A percentile compares a stretch with the other conserved stretches of the same genome.
Conservation (phyloP, 495 filamentous ascomycete species). For the Immersiella caudata region DNA sequence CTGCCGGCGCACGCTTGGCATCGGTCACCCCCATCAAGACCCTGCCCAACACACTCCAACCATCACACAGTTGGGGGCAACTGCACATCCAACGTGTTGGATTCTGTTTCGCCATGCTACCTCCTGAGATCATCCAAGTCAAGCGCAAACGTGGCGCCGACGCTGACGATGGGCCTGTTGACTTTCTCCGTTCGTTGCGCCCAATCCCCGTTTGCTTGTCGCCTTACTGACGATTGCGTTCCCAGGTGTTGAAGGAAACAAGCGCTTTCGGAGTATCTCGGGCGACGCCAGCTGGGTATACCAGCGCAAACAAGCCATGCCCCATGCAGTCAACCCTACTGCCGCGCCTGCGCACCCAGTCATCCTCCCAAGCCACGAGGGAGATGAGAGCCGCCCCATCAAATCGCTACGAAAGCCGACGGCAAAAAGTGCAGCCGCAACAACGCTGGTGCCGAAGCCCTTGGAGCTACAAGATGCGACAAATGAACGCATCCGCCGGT, state of each 20-base stretch:
- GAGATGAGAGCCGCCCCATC: constrained; percentile 32
- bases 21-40: not conserved
- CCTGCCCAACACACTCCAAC: constrained; percentile 1
- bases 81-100: constrained; percentile 14
- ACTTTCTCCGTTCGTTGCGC: constrained; percentile 52
- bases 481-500: constrained; percentile 38
- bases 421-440: not conserved
- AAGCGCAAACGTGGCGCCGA: constrained; percentile 58
- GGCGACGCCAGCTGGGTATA: constrained; percentile 45
- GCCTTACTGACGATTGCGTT: constrained; percentile 19
- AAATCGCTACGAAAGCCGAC: constrained; percentile 19
- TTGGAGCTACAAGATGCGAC: constrained; percentile 13
- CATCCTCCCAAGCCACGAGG: constrained; percentile 33
- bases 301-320: constrained; percentile 38
- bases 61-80: constrained; percentile 1
- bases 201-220: not conserved
- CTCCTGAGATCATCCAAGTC: constrained; percentile 54
- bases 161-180: constrained; percentile 53
- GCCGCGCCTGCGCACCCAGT: constrained; percentile 19
- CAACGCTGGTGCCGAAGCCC: not conserved
- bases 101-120: constrained; percentile 47
- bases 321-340: constrained; percentile 17
- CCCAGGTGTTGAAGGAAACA: constrained; percentile 37
- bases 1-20: constrained; percentile 1
- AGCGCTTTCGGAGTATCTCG: constrained; percentile 43